Base-by-base conservation (phyloP, 78 protist genomes). In the Chrysochromulina parva region DNA sequence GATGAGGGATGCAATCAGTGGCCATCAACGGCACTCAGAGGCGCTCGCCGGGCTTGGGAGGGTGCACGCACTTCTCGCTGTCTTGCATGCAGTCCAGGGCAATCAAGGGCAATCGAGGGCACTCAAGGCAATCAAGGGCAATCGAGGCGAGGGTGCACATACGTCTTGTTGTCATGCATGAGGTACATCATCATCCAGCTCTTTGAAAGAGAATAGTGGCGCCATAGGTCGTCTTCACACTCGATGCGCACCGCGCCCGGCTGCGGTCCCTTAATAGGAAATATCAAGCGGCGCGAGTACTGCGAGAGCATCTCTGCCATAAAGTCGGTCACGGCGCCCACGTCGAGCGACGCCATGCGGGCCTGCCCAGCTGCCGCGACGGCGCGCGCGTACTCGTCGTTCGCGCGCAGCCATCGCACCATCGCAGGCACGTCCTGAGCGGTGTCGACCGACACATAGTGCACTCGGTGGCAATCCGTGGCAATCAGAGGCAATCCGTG, bases 191-290 rank as follows among this genome's bases (percentile, higher is more conserved):
- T 20, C 13, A 16, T n/a, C 84, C 24, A 4, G 50, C 28, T 26
- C n/a, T 5, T 5, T 5, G 53, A 3, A 22, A 38, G 50, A 28
- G 78, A 28, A 50, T 74, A 74, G 82, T 74, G 82, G 24, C 82
- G 13, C 82, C 82, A 74, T 10, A 74, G 55, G 55, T 74, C 82
- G 24, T 74, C 82, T 55, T 74, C 82, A 55, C 82, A 74, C 55
- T 74, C 82, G 55, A 74, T 74, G 13, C 82, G 82, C 57, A 74
- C 82, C 7, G 78, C 38, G 78, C 78, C 78, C 78, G 38, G 38
- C 54, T 28, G 50, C 52, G 78, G 78, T 38, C 38, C 38, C 78
- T 11, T 7, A 28, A 69, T 50, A 19, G 13, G 5, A 50, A 69
- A 69, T 9, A 9, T 2, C 78, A n/a, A 50, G 50, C 50, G 38